Evolutionary conservation across 2,329 filamentous ascomycete genomes (phyloP).

Genomic region (Trichoderma lentiforme): DNA sequence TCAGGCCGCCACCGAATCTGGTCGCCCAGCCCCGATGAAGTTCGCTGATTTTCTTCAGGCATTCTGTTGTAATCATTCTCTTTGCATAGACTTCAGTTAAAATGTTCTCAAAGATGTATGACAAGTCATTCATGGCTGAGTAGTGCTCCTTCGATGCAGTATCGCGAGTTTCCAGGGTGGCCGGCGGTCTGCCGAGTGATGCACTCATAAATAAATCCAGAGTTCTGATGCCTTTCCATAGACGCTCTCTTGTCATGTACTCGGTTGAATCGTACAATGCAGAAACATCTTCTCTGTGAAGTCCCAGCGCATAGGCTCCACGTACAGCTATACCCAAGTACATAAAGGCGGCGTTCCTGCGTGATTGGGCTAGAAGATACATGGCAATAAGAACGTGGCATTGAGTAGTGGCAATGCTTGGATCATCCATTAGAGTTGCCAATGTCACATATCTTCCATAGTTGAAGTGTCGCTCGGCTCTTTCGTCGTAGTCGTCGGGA

Average conservation of each 20-base stretch:
- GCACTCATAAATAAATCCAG: background rate
- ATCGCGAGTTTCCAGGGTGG: background rate
- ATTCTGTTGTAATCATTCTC: background rate
- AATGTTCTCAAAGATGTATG: background rate
- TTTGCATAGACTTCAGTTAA: background rate
- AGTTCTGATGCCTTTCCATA: background rate
- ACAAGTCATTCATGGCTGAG: background rate
- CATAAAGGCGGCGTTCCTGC: constrained; percentile 1
- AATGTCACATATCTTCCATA: background rate
- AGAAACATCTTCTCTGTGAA: background rate
- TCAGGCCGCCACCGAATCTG: background rate
- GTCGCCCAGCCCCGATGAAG: background rate
- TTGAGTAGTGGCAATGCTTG: background rate
- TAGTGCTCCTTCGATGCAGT: background rate
- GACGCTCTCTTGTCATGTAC: background rate
- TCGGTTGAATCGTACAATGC: background rate
- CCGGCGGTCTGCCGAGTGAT: background rate
- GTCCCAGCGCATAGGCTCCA: background rate
- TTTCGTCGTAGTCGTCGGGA: background rate
- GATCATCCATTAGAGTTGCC: background rate
- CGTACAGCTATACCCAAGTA: background rate
- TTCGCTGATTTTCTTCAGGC: background rate
- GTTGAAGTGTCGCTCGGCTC: background rate
- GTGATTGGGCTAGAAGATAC: background rate
- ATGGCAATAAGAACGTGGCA: background rate